Percentiles rank a stretch among this genome's conserved stretches.
Evolutionary conservation across 164 flowering plant genomes (phyloP).

Genomic region (Stephania yunnanensis): DNA sequence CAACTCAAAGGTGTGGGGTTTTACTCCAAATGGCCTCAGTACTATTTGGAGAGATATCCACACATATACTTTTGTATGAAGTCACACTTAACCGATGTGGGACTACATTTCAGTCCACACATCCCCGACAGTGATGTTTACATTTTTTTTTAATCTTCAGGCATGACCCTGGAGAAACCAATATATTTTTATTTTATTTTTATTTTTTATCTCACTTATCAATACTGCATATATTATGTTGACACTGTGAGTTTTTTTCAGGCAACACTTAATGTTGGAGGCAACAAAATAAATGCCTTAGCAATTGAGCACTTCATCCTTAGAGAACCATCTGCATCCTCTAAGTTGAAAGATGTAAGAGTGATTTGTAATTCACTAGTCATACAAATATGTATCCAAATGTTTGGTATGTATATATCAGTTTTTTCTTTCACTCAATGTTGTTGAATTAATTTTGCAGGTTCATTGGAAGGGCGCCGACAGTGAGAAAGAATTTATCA

Average conservation of each 20-base stretch:
- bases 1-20: too few species aligned
- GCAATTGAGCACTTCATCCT: conserved; percentile 77
- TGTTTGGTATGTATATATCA: not conserved
- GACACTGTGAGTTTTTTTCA: conserved; percentile 19
- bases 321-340: conserved; percentile 35
- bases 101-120: too few species aligned
- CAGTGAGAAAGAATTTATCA: conserved; percentile 37
- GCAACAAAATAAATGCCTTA: conserved; percentile 63
- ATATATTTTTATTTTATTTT: too few species aligned
- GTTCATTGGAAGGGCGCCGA: conserved; percentile 28
- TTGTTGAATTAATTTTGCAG: conserved; percentile 15
- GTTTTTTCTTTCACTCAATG: not conserved
- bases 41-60: too few species aligned
- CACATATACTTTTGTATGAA: too few species aligned
- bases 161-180: too few species aligned
- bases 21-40: too few species aligned
- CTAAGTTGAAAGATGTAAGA: conserved; percentile 41
- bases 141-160: too few species aligned
- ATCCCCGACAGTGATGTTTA: too few species aligned
- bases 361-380: not conserved
- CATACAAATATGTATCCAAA: not conserved
- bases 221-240: too few species aligned
- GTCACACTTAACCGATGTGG: too few species aligned
- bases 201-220: too few species aligned
- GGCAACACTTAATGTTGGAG: conserved; percentile 83